A percentile compares a stretch with the other conserved stretches of the same genome.
phyloP scores from a whole-genome alignment of 495 filamentous ascomycete species.

The Collariella sp. region DNA sequence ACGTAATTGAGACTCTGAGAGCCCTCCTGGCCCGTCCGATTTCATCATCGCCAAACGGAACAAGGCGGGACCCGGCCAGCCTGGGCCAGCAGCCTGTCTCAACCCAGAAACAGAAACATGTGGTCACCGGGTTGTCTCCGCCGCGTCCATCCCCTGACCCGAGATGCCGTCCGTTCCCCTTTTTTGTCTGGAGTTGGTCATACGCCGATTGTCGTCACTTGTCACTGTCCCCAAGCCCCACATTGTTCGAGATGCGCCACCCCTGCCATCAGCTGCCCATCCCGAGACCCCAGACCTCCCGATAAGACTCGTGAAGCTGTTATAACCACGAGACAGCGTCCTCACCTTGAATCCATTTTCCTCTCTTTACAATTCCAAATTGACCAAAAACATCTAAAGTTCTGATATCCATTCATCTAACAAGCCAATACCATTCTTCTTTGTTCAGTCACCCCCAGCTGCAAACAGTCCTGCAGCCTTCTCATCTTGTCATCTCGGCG shows the following conservation, averaged over 20 bases:
- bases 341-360: background rate
- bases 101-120: background rate
- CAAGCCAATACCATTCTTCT: background rate
- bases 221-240: constrained; percentile 1
- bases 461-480: constrained; percentile 1
- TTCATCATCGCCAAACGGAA: constrained; percentile 2
- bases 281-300: constrained; percentile 1
- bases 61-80: background rate
- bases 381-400: background rate
- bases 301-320: constrained; percentile 10
- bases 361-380: background rate
- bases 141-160: background rate
- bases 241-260: constrained; percentile 2
- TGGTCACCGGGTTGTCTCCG: constrained; percentile 4
- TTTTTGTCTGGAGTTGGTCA: constrained; percentile 1
- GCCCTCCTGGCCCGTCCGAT: constrained; percentile 3
- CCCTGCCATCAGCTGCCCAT: constrained; percentile 8
- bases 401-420: background rate
- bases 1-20: background rate
- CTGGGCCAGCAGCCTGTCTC: background rate
- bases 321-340: constrained; percentile 3
- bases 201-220: constrained; percentile 10
- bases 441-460: background rate
- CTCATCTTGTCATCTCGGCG: constrained; percentile 7
- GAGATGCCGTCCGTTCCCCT: background rate